Percentiles rank a stretch among this genome's conserved stretches.
These are phyloP conservation scores for Nannochloropsis oceanica DNA, from an alignment of 108 stramenopile species.

Conservation along the genomic window DNA sequence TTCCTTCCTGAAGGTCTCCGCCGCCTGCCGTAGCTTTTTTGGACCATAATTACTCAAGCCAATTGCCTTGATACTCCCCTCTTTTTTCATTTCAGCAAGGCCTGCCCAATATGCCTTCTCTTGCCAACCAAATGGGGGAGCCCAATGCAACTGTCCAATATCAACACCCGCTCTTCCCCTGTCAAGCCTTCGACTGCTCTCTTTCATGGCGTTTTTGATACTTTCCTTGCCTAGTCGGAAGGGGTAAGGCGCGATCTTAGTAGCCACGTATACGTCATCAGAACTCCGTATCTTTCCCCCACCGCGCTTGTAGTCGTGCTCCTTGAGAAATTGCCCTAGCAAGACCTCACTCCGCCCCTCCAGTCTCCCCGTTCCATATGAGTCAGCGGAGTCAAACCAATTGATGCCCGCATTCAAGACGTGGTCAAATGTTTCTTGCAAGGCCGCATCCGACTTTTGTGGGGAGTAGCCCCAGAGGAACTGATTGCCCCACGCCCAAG, in stretches of 20 bases:
- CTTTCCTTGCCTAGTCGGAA: conserved; percentile 17
- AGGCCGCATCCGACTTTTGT: conserved; percentile 20
- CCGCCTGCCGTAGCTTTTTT: conserved; percentile 11
- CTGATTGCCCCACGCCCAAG: conserved; percentile 40
- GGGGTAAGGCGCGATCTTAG: conserved; percentile 37
- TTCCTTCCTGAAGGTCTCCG: not conserved
- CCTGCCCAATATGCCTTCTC: conserved; percentile 29
- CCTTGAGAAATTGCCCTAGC: conserved; percentile 23
- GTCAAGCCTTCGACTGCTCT: not conserved
- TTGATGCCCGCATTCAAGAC: conserved; percentile 21
- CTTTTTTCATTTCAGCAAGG: conserved; percentile 3
- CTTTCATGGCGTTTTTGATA: conserved; percentile 23
- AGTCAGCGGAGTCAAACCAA: conserved; percentile 40
- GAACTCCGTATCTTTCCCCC: not conserved
- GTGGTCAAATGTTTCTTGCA: conserved; percentile 35
- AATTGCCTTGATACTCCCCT: conserved; percentile 13
- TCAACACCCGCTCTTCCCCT: conserved; percentile 12
- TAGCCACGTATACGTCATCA: conserved; percentile 16
- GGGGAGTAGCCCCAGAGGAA: conserved; percentile 34
- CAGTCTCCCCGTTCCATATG: conserved; percentile 31
- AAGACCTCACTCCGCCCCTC: conserved; percentile 28
- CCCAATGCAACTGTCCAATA: conserved; percentile 35
- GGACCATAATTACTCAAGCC: conserved; percentile 37
- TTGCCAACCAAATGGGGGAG: conserved; percentile 33
- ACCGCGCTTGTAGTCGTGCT: not conserved